phyloP scores from a whole-genome alignment of 2,329 filamentous ascomycete species.

The Talaromyces sp. region DNA sequence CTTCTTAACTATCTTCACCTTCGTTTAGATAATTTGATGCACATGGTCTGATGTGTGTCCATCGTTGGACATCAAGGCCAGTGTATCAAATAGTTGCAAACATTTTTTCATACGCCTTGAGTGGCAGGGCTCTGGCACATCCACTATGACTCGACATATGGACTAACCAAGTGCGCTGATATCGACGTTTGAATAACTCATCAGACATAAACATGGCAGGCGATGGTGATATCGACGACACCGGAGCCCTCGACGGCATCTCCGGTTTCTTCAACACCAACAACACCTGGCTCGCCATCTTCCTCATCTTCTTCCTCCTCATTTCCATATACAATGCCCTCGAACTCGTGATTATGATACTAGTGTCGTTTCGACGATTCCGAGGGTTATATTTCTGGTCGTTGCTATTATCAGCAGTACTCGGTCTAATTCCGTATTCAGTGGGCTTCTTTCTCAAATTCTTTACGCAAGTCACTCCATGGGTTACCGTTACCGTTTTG shows the following conservation, averaged over 20 bases:
- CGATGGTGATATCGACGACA: not conserved
- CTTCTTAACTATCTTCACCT: not conserved
- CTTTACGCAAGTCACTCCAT: constrained; percentile 33
- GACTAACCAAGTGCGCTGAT: not conserved
- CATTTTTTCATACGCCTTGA: not conserved
- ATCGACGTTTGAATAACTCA: not conserved
- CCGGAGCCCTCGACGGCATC: constrained; percentile 13
- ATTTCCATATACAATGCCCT: constrained; percentile 51
- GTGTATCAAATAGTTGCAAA: not conserved
- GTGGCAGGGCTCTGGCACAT: not conserved
- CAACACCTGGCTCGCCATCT: constrained; percentile 9
- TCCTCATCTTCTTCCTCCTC: constrained; percentile 30
- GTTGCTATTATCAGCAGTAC: constrained; percentile 35
- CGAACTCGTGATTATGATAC: constrained; percentile 43
- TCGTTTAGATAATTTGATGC: not conserved
- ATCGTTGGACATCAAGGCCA: not conserved
- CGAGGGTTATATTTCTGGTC: constrained; percentile 47
- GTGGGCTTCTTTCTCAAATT: constrained; percentile 47
- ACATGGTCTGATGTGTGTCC: not conserved
- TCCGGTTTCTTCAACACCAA: constrained; percentile 9
- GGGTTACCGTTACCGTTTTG: constrained; percentile 43
- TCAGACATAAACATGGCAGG: not conserved
- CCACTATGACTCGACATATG: not conserved
- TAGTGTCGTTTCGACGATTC: constrained; percentile 41
- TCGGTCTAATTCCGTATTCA: constrained; percentile 40